These are phyloP conservation scores for Chrysochromulina parva DNA, from an alignment of 78 protist species.

Conservation along the genomic window DNA sequence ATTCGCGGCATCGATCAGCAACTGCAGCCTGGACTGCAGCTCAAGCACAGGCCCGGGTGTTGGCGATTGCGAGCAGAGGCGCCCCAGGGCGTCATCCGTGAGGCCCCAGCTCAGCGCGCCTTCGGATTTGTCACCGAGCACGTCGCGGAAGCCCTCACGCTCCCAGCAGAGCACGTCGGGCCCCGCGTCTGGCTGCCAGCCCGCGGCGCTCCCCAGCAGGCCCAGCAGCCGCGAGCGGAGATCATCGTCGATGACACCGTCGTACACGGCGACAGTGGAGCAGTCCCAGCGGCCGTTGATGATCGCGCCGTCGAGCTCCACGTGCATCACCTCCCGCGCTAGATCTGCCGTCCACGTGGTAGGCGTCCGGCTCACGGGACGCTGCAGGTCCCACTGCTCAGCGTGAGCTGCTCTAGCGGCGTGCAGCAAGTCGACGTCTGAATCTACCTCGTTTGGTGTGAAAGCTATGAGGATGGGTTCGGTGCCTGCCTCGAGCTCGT, in stretches of 20 bases:
- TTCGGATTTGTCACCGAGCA: background rate
- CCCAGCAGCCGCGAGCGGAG: background rate
- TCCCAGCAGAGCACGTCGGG: background rate
- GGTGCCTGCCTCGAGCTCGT: too few species aligned
- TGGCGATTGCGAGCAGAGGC: background rate
- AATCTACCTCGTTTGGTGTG: too few species aligned
- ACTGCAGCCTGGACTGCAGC: background rate
- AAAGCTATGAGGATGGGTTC: too few species aligned
- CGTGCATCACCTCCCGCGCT: too few species aligned
- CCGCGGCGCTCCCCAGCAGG: background rate
- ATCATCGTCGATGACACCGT: background rate
- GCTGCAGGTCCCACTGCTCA: too few species aligned
- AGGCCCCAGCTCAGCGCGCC: too few species aligned
- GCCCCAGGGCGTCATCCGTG: too few species aligned
- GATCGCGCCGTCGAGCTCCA: too few species aligned
- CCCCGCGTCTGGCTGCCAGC: background rate
- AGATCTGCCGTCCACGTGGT: too few species aligned
- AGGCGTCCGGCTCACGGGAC: too few species aligned
- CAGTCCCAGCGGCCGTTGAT: background rate
- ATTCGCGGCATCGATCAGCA: background rate
- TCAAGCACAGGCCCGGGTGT: background rate
- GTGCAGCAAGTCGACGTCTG: too few species aligned
- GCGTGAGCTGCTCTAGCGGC: too few species aligned
- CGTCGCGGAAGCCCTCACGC: background rate
- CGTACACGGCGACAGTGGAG: background rate